These are phyloP conservation scores for Cydonia oblonga DNA, from an alignment of 331 rosid genomes.

Conservation along the genomic window DNA sequence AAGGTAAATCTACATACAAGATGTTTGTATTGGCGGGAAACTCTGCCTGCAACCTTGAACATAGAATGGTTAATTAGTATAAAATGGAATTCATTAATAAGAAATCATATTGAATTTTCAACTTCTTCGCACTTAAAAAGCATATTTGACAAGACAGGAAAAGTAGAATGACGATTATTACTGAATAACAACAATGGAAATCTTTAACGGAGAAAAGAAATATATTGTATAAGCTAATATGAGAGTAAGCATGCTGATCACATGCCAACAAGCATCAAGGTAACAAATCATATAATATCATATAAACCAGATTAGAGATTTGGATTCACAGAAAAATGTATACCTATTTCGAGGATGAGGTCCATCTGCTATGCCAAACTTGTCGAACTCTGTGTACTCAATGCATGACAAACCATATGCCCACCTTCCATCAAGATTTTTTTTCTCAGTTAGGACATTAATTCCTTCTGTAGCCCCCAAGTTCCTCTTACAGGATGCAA, in stretches of 20 bases:
- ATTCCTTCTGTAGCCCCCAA: slow-evolving; percentile 91
- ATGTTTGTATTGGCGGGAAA: slow-evolving; percentile 96
- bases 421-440: slow-evolving; percentile 67
- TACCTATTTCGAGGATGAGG: slow-evolving; percentile 46
- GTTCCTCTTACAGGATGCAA: slow-evolving; percentile 80
- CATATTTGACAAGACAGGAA: neutral
- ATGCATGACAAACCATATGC: slow-evolving; percentile 82
- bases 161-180: neutral
- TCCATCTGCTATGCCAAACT: slow-evolving; percentile 56
- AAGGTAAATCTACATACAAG: slow-evolving; percentile 74
- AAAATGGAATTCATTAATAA: neutral
- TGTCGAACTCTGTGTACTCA: slow-evolving; percentile 90
- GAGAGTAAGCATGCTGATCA: neutral
- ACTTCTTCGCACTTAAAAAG: neutral
- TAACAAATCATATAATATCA: neutral
- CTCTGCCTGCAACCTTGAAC: slow-evolving; percentile 70
- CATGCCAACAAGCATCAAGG: neutral
- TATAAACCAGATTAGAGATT: neutral
- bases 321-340: neutral
- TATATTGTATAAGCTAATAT: neutral
- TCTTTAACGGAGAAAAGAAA: neutral
- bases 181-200: neutral
- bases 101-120: neutral
- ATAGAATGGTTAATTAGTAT: slow-evolving; percentile 26
- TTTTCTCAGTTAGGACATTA: slow-evolving; percentile 80